phyloP scores from a whole-genome alignment of 1,139 yeast genomes.

The Debaryomyces udenii region DNA sequence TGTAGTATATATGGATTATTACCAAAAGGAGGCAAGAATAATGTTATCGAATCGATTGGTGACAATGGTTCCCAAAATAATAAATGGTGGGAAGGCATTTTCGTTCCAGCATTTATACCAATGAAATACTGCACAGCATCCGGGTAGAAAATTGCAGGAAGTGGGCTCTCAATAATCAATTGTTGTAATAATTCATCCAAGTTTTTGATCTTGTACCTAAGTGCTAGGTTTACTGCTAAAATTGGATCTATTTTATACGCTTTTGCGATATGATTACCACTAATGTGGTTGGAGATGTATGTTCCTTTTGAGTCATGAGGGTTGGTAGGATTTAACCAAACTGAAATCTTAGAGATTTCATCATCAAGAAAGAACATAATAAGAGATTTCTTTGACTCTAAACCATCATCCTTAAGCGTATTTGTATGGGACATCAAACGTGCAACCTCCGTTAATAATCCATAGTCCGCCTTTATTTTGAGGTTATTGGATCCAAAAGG shows the following conservation, averaged over 20 bases:
- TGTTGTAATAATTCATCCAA: slow-evolving; percentile 48
- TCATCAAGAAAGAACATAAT: slow-evolving; percentile 68
- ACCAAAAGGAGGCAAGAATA: slow-evolving; percentile 78
- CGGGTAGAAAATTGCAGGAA: slow-evolving; percentile 61
- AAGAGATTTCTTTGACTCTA: slow-evolving; percentile 52
- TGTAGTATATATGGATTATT: slow-evolving; percentile 73
- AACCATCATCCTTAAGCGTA: slow-evolving; percentile 25
- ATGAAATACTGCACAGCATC: slow-evolving; percentile 66
- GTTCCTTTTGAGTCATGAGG: slow-evolving; percentile 48
- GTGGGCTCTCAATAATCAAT: slow-evolving; percentile 58
- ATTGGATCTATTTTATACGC: slow-evolving; percentile 75
- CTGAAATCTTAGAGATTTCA: slow-evolving; percentile 70
- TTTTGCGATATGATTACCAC: slow-evolving; percentile 38
- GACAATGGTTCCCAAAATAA: slow-evolving; percentile 77
- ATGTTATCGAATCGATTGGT: slow-evolving; percentile 84
- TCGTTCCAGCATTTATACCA: slow-evolving; percentile 45
- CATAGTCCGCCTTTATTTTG: slow-evolving; percentile 70
- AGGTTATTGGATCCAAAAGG: slow-evolving; percentile 86
- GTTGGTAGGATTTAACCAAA: slow-evolving; percentile 74
- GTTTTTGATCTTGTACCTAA: slow-evolving; percentile 53
- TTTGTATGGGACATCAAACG: slow-evolving; percentile 28
- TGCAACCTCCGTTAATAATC: slow-evolving; percentile 58
- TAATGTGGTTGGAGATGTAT: slow-evolving; percentile 35
- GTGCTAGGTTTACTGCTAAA: slow-evolving; percentile 71
- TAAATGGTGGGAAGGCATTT: slow-evolving; percentile 48